Evolutionary conservation across 768 basidiomycete species (phyloP), one percentile per base, ranked within the genome.

Genomic region (Russula abietina): DNA sequence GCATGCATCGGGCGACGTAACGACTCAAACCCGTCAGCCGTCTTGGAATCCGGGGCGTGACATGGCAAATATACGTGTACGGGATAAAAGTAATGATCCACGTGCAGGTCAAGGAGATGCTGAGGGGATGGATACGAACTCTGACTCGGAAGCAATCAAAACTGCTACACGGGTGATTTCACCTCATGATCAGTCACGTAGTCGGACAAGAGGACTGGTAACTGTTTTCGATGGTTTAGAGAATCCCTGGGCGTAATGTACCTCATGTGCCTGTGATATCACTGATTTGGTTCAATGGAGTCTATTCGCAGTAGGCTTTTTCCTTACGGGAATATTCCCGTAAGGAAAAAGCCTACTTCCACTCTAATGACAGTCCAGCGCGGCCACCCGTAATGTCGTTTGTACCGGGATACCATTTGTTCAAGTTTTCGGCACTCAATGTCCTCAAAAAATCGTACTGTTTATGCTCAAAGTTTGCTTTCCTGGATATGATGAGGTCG

Each of bases 171-270:
- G 43, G 70, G 72, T 71, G 58, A 66, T 65, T 55, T 81, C 81
- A 30, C 81, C 82, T 19, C 28, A 30, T 30, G 28, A 30, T 30
- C 45, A 22, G 45, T 19, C 73, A 48, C 78, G 82, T 68, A 78
- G 77, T 17, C 75, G 74, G 33, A 55, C 33, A 22, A 50, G 11
- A 26, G 51, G 65, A 64, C 74, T 39, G 57, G 70, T 62, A 61
- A 73, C 61, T 67, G 71, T 66, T 41, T 76, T 74, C 65, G 72
- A 77, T 57, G 69, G 75, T n/a, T 60, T 64, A 51, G 63, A 64
- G 69, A 86, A 86, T 70, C 84, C 84, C 14, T 86, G 84, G 84
- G 81, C 78, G 57, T 82, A 67, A 73, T 72, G 24, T 60, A 36
- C 22, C 30, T 50, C 51, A 51, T 52, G 43, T 24, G n/a, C 39